Conservation (phyloP, 306 rosid genomes). For the Benincasa hispida region DNA sequence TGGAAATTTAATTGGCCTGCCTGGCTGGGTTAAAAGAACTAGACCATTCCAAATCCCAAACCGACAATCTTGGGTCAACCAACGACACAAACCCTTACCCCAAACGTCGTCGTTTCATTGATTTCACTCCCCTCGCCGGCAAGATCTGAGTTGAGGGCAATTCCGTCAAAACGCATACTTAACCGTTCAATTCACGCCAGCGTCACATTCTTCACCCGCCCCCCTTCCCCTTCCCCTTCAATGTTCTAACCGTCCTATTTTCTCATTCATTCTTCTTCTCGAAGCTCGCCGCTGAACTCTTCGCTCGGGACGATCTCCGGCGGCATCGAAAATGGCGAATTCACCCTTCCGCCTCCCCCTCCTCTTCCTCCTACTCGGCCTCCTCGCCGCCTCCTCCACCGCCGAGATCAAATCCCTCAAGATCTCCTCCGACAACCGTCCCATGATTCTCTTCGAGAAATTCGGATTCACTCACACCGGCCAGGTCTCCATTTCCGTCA, state of each 20-base stretch:
- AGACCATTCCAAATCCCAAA: background rate
- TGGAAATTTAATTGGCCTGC: background rate
- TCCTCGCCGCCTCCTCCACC: constrained; percentile 19
- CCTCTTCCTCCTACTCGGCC: constrained; percentile 14
- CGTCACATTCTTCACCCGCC: constrained; percentile 4
- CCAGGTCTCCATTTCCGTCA: constrained; percentile 40
- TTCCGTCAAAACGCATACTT: background rate
- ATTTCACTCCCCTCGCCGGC: background rate
- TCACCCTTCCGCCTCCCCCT: constrained; percentile 20
- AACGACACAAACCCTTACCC: background rate
- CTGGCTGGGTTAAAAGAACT: background rate
- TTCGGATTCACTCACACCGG: constrained; percentile 86
- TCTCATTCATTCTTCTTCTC: background rate
- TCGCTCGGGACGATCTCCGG: constrained; percentile 2
- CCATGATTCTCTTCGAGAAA: constrained; percentile 75
- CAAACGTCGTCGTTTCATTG: background rate
- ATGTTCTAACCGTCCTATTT: background rate
- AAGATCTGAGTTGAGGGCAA: background rate
- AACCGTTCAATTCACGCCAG: constrained; percentile 4
- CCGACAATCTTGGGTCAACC: background rate
- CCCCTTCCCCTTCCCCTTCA: background rate
- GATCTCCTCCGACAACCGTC: constrained; percentile 48
- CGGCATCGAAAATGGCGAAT: constrained; percentile 25
- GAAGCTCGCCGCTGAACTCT: background rate
- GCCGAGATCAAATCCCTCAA: constrained; percentile 75